A percentile compares a stretch with the other conserved stretches of the same genome.
Conservation (phyloP, 1,139 yeast genomes). For the Geotrichum restrictum region DNA sequence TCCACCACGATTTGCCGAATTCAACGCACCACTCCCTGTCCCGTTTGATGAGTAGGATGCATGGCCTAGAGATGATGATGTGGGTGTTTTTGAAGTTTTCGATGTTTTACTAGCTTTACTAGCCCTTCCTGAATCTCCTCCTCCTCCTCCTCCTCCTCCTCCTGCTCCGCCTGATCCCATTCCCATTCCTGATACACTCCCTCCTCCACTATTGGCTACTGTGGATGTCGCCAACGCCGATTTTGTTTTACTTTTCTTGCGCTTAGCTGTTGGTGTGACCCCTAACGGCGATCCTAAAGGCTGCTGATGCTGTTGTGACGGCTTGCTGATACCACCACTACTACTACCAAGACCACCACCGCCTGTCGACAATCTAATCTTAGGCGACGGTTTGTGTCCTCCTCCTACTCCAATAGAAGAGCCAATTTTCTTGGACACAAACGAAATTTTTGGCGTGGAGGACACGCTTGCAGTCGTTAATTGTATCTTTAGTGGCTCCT, state of each 20-base stretch:
- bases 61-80: too few species aligned
- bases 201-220: neutral
- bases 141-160: too few species aligned
- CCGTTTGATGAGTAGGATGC: too few species aligned
- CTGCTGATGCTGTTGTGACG: neutral
- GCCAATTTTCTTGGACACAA: constrained; percentile 14
- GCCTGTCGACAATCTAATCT: constrained; percentile 7
- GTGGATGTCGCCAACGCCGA: neutral
- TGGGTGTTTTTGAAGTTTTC: too few species aligned
- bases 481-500: neutral
- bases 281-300: neutral
- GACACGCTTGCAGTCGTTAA: neutral
- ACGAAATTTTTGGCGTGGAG: constrained; percentile 19
- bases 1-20: too few species aligned
- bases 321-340: neutral
- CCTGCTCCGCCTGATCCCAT: neutral
- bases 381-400: constrained; percentile 10
- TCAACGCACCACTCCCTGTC: too few species aligned
- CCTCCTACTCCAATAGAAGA: neutral
- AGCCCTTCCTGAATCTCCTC: too few species aligned
- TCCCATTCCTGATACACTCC: too few species aligned
- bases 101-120: too few species aligned
- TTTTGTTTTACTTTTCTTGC: neutral
- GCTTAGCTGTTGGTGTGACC: constrained; percentile 1
- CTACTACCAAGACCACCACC: neutral